Percentiles rank a stretch among this genome's conserved stretches.
Conservation (phyloP, 257 asterid genomes). For the Marsdenia floribunda region DNA sequence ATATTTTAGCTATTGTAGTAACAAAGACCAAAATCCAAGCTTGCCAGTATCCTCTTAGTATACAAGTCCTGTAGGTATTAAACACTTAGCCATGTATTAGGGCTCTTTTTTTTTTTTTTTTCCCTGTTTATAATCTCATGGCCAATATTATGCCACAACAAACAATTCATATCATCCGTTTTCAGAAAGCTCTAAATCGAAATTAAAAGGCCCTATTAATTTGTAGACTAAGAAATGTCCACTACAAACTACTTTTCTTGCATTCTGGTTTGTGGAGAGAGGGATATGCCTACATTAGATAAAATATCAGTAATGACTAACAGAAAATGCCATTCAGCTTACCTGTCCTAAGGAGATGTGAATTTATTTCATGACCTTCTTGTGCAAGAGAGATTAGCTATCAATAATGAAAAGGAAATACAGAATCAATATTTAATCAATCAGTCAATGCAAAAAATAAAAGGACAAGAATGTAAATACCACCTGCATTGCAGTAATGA, state of each 20-base stretch:
- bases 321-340: conserved; percentile 15
- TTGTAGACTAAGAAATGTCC: background rate
- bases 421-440: background rate
- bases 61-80: background rate
- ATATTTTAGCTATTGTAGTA: background rate
- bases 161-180: background rate
- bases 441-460: background rate
- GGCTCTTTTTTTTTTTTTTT: background rate
- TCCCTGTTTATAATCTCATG: background rate
- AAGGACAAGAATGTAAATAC: background rate
- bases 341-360: conserved; percentile 59
- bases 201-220: background rate
- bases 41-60: background rate
- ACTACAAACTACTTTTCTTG: background rate
- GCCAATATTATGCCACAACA: background rate
- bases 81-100: background rate
- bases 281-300: background rate
- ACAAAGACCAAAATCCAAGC: background rate
- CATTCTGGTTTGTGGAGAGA: background rate
- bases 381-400: conserved; percentile 84
- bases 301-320: background rate
- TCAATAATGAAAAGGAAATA: conserved; percentile 7
- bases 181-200: background rate
- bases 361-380: conserved; percentile 59
- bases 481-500: conserved; percentile 93